Evolutionary conservation across 2,329 filamentous ascomycete genomes (phyloP).

Genomic region (Monosporascus sp.): DNA sequence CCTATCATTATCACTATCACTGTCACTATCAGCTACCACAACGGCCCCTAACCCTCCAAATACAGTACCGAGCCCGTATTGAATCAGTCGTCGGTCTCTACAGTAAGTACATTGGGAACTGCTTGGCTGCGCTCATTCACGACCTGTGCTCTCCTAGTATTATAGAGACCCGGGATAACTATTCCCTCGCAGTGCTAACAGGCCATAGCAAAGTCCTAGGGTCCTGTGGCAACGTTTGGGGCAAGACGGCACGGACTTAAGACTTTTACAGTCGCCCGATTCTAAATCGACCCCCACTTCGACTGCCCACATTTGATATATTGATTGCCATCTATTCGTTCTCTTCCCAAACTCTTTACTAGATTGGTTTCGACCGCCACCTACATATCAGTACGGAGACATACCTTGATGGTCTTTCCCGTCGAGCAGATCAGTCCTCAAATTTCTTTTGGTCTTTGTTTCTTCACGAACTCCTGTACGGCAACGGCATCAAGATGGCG

Average conservation of each 20-base stretch:
- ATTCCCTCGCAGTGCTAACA: too few species aligned
- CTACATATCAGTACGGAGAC: not conserved
- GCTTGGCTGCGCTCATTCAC: not conserved
- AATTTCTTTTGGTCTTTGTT: not conserved
- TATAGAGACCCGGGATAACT: too few species aligned
- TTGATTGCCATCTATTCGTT: not conserved
- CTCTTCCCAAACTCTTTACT: not conserved
- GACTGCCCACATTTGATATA: not conserved
- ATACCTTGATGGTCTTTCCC: not conserved
- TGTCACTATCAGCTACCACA: not conserved
- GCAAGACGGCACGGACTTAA: not conserved
- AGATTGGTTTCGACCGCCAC: not conserved
- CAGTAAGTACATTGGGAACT: too few species aligned
- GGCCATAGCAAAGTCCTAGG: too few species aligned
- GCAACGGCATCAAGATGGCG: constrained; percentile 56
- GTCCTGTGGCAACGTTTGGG: not conserved
- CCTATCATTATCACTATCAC: not conserved
- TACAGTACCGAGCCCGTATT: too few species aligned
- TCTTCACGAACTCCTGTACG: not conserved
- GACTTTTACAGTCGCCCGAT: not conserved
- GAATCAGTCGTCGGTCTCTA: too few species aligned
- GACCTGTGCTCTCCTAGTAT: not conserved
- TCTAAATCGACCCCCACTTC: not conserved
- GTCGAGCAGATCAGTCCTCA: not conserved
- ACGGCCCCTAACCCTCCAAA: not conserved